phyloP scores from a whole-genome alignment of 441 rosid genomes.

The Eruca vesicaria region DNA sequence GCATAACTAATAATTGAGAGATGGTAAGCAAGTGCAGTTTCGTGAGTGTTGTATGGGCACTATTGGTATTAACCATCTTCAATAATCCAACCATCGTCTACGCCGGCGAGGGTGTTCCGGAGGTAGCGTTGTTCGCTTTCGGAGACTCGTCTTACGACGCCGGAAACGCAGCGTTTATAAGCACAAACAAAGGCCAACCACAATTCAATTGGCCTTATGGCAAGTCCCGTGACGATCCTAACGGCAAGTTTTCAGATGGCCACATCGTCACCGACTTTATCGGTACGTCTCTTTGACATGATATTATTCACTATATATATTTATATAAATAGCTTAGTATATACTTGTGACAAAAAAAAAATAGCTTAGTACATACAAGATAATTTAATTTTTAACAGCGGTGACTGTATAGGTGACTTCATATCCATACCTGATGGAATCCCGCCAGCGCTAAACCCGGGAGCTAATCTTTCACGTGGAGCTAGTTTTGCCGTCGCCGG shows the following conservation, averaged over 20 bases:
- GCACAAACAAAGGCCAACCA: neutral
- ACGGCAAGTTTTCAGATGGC: neutral
- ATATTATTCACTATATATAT: too few species aligned
- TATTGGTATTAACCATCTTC: neutral
- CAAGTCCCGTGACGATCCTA: neutral
- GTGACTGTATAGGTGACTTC: constrained; percentile 15
- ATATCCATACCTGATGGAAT: constrained; percentile 18
- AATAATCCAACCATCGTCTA: neutral
- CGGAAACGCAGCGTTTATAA: neutral
- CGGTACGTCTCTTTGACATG: neutral
- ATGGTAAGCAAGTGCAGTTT: neutral
- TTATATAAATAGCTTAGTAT: too few species aligned
- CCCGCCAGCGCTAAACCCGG: constrained; percentile 26
- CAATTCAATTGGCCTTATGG: neutral
- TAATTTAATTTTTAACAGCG: too few species aligned
- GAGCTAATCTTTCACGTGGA: constrained; percentile 19
- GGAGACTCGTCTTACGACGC: neutral
- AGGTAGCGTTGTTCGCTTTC: neutral
- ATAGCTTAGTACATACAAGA: too few species aligned
- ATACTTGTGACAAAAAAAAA: too few species aligned
- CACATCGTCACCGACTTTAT: neutral
- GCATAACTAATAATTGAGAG: neutral
- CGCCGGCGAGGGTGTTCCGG: neutral
- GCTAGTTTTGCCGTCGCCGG: constrained; percentile 29
- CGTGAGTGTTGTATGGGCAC: neutral